Evolutionary conservation across 352 stramenopile species (phyloP), one percentile per base, ranked within the genome.

Genomic region (Blastocystis sp.): DNA sequence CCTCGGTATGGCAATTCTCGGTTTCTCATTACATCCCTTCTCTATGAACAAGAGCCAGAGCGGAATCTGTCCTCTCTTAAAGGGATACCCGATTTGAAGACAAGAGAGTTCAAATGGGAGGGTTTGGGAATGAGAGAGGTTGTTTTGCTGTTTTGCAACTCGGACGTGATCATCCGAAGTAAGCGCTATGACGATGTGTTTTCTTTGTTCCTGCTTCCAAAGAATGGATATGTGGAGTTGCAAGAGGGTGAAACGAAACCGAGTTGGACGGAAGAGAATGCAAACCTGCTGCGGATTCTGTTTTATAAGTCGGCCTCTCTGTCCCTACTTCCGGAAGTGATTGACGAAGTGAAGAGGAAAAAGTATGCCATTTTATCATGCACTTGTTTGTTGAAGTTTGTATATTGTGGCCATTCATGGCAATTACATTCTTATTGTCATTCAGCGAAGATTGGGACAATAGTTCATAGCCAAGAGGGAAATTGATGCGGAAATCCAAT

Each of bases 201-300:
- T 53, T 64, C 74, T 2, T 21, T 84, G 10, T 84, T 84, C 43
- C 41, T 84, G 59, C 74, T 84, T 48, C 74, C 74, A 4, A 66
- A 43, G 48, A 84, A 64, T 56, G 74, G 45, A 11, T 84, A 70
- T 84, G 34, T 84, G 14, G 45, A 84, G 41, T 17, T 84, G 23
- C 11, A 52, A 34, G n/a, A 69, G 40, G 19, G 9, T 52, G 17
- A 10, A 11, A 40, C 7, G 4, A 17, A 60, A 45, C 34, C 34
- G 3, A 84, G 56, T 45, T 84, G 74, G 74, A 34, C 56, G 9
- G 74, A 84, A 21, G 17, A 2, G 34, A 84, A 84, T 28, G 38
- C 11, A 38, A 28, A 56, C 14, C n/a, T 34, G n/a, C n/a, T 84
- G 48, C 48, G 74, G 17, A 84, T 84, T 34, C 7, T 84, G 19